Evolutionary conservation across 345 rosid species (phyloP), one percentile per base, ranked within the genome.

Genomic region (Eucalyptus caleyi): DNA sequence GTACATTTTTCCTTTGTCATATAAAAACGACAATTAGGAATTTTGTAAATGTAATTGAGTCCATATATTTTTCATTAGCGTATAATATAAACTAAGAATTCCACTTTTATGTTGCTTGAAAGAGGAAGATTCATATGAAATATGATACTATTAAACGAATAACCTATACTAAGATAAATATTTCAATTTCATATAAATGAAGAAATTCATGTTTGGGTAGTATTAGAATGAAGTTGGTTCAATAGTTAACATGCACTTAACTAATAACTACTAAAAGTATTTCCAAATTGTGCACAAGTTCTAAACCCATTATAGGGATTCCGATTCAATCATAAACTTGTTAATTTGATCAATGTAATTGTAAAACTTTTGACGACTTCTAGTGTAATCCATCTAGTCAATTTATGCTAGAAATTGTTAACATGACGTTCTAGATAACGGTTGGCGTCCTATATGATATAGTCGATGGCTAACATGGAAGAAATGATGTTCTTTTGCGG

Each of bases 401-500:
- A 65, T 65, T 7, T 65, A n/a, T n/a, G 5, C 3, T 4, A 32
- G 10, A n/a, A 65, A 65, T 65, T 8, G 2, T 15, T n/a, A 3
- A n/a, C 32, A 14, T 65, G 40, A n/a, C 2, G 77, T 9, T n/a
- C 11, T 15, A 65, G 37, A 15, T 8, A n/a, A 27, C 0, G 32
- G 7, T 1, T 3, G 0, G n/a, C 8, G 0, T 60, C 69, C 18
- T 62, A 62, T 62, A 30, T 13, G 69, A 62, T 13, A 62, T 27
- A 12, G 23, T 5, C 1, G 11, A n/a, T 65, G 37, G 77, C 40
- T 32, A n/a, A n/a, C 18, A 4, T 16, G 11, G 32, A 65, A 65
- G 11, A 65, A 65, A n/a, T n/a, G 77, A 65, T 4, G 2, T n/a
- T 3, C 2, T 16, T n/a, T n/a, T 15, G 34, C 0, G 6, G 21